These are phyloP conservation scores for Leccinum pachyderme DNA, from an alignment of 1,284 basidiomycete species.

Conservation along the genomic window DNA sequence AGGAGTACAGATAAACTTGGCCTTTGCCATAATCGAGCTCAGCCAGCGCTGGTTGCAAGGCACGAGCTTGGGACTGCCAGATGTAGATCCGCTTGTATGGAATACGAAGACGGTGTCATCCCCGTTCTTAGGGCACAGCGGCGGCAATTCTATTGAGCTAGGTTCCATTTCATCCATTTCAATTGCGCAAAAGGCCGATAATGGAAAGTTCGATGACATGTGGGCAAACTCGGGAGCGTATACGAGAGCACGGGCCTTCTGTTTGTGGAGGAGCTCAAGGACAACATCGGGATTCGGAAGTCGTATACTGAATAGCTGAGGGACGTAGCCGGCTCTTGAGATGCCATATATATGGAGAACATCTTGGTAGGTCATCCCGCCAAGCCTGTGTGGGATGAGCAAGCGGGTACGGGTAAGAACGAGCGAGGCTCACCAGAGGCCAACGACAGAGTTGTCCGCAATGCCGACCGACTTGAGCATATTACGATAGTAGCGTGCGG, in stretches of 20 bases:
- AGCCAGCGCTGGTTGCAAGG: slow-evolving; percentile 65
- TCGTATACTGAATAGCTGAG: slow-evolving; percentile 69
- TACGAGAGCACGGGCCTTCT: slow-evolving; percentile 59
- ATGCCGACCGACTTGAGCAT: slow-evolving; percentile 44
- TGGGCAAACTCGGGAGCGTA: slow-evolving; percentile 49
- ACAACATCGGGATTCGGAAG: slow-evolving; percentile 67
- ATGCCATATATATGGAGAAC: slow-evolving; percentile 69
- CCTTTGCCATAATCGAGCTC: slow-evolving; percentile 53
- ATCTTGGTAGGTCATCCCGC: slow-evolving; percentile 65
- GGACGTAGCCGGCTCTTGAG: slow-evolving; percentile 68
- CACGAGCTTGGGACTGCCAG: slow-evolving; percentile 70
- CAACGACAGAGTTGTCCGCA: slow-evolving; percentile 54
- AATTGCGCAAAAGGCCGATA: slow-evolving; percentile 48
- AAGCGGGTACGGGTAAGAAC: slow-evolving; percentile 2
- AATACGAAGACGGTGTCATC: slow-evolving; percentile 62
- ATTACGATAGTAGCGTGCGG: slow-evolving; percentile 54
- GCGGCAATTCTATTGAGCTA: slow-evolving; percentile 42
- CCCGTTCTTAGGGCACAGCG: slow-evolving; percentile 39
- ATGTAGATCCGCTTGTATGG: slow-evolving; percentile 74
- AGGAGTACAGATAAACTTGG: slow-evolving; percentile 50
- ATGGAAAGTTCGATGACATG: slow-evolving; percentile 39
- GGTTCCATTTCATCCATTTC: slow-evolving; percentile 39
- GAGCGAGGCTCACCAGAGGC: slow-evolving; percentile 54
- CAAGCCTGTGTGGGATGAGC: slow-evolving; percentile 46
- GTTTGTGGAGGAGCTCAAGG: slow-evolving; percentile 57